Evolutionary conservation across 352 stramenopile species (phyloP), one percentile per base, ranked within the genome.

Genomic region (Saprolegnia parasitica): DNA sequence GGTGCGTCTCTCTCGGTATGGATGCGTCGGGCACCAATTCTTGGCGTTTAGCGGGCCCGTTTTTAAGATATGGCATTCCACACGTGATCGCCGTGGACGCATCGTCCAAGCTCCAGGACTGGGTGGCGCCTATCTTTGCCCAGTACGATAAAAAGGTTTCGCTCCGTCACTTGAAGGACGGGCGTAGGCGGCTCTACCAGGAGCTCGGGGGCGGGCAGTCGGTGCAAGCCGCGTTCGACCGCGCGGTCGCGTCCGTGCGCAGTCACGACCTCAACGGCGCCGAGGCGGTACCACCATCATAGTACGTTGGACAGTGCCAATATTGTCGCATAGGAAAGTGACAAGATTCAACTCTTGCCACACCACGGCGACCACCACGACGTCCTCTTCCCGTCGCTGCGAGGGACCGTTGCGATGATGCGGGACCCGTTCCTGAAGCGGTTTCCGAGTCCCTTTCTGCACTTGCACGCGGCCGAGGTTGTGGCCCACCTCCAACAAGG

Each of bases 111-210:
- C 52, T 60, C 52, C 11, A 40, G 9, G 52, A 60, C 20, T 60
- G 52, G 52, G 52, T 60, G 3, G 52, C 52, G 16, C 35, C 52
- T 4, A 9, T 60, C 52, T 60, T 60, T 60, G 24, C 52, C 16
- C 52, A 60, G 52, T 60, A 9, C 24, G 52, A 11, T 16, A 15
- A n/a, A n/a, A n/a, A n/a, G n/a, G n/a, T 60, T 2, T n/a, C n/a
- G n/a, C n/a, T n/a, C n/a, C n/a, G n/a, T n/a, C n/a, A n/a, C n/a
- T n/a, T n/a, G n/a, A n/a, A n/a, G n/a, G n/a, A n/a, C n/a, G n/a
- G 35, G 4, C 52, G 42, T 60, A 60, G 52, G 35, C 52, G 52
- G 24, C 35, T 60, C 1, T 60, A 60, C 52, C 1, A 4, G 16
- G 52, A 60, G 35, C 35, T 60, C 11, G 52, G 13, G 13, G 11